These are phyloP conservation scores for Linderniella brevidens DNA, from an alignment of 257 asterid species.

Conservation along the genomic window DNA sequence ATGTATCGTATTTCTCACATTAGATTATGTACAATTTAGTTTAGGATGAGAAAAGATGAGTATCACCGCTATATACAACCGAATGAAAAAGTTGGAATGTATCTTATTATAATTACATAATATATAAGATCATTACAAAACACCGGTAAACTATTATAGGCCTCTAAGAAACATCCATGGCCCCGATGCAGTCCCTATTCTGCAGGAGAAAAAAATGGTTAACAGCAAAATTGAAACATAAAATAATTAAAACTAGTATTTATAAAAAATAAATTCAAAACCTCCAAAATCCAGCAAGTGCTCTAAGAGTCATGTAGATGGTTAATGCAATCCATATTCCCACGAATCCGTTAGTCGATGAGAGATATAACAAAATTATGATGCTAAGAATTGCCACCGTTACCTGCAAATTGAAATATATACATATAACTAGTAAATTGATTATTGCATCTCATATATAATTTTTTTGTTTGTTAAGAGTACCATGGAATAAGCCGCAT, in stretches of 20 bases:
- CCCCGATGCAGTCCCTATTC: constrained; percentile 36
- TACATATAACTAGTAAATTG: not conserved
- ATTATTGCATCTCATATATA: not conserved
- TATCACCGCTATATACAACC: too few species aligned
- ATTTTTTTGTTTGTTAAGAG: constrained; percentile 5
- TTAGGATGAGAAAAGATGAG: too few species aligned
- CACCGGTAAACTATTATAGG: constrained; percentile 6
- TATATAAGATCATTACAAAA: too few species aligned
- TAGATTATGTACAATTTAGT: too few species aligned
- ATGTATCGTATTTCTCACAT: too few species aligned
- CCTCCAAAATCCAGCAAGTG: constrained; percentile 29
- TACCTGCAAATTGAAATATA: constrained; percentile 10
- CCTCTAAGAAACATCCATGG: constrained; percentile 28
- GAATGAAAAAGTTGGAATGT: too few species aligned
- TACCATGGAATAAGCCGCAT: constrained; percentile 43
- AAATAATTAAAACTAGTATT: not conserved
- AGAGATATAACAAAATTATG: constrained; percentile 15
- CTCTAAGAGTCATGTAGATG: constrained; percentile 31
- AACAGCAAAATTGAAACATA: not conserved
- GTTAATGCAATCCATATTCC: constrained; percentile 32
- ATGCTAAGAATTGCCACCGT: constrained; percentile 18
- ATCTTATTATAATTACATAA: too few species aligned
- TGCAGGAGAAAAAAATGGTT: constrained; percentile 10
- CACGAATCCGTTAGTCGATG: constrained; percentile 20
- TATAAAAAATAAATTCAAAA: constrained; percentile 1